A percentile compares a stretch with the other conserved stretches of the same genome.
These are phyloP conservation scores for Colletotrichum liriopes DNA, from an alignment of 2,329 filamentous ascomycete species.

Conservation along the genomic window DNA sequence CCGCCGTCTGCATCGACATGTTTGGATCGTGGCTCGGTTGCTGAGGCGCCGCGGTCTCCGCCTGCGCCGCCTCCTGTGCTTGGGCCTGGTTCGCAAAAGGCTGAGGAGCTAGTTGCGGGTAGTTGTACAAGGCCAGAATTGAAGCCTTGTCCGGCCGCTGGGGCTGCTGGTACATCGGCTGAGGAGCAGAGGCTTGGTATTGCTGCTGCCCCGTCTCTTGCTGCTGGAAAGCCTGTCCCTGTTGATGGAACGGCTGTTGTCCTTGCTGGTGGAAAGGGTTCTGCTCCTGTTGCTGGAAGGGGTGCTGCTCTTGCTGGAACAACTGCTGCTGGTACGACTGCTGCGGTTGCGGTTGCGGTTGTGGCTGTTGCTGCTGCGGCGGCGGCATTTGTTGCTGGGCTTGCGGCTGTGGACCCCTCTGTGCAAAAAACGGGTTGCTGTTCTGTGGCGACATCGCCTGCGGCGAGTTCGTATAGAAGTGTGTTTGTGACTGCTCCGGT, in stretches of 20 bases:
- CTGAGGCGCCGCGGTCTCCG: slow-evolving; percentile 40
- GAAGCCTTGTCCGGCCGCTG: slow-evolving; percentile 77
- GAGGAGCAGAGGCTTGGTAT: slow-evolving; percentile 50
- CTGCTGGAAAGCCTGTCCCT: slow-evolving; percentile 46
- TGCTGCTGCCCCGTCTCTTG: slow-evolving; percentile 46
- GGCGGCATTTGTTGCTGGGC: slow-evolving; percentile 44
- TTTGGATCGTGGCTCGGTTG: slow-evolving; percentile 22
- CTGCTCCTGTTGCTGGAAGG: slow-evolving; percentile 47
- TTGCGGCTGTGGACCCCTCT: slow-evolving; percentile 35
- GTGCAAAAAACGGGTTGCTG: slow-evolving; percentile 53
- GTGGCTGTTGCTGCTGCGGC: slow-evolving; percentile 33
- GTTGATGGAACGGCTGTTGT: slow-evolving; percentile 45
- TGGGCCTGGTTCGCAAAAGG: slow-evolving; percentile 49
- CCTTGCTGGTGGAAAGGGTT: slow-evolving; percentile 49
- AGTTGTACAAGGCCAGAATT: slow-evolving; percentile 83
- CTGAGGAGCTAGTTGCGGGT: slow-evolving; percentile 67
- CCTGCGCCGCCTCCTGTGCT: slow-evolving; percentile 39
- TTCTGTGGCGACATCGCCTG: slow-evolving; percentile 46
- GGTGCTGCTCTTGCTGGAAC: slow-evolving; percentile 43
- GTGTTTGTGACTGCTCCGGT: slow-evolving; percentile 65
- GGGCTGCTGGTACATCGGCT: slow-evolving; percentile 46
- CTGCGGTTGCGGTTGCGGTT: slow-evolving; percentile 43
- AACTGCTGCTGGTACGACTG: slow-evolving; percentile 47
- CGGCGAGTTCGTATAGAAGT: slow-evolving; percentile 53
- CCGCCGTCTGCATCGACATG: slow-evolving; percentile 48